phyloP scores from a whole-genome alignment of 2,329 filamentous ascomycete genomes.

The Aureobasidium sp. region DNA sequence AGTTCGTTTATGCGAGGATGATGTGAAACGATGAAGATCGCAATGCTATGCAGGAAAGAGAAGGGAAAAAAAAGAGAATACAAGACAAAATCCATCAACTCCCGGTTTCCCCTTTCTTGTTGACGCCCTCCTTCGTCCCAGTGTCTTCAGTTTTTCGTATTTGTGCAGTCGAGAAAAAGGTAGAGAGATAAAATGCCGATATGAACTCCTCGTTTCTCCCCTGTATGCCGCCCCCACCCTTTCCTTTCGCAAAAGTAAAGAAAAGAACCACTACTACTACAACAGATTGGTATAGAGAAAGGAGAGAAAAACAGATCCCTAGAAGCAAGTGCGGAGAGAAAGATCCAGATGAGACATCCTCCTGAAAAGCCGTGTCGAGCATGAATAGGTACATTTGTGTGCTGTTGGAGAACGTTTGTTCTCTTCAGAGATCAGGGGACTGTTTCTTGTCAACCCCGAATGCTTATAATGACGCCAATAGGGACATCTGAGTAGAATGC shows the following conservation, averaged over 20 bases:
- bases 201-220: neutral
- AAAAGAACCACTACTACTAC: constrained; percentile 2
- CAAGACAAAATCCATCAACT: neutral
- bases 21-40: neutral
- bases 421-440: neutral
- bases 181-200: neutral
- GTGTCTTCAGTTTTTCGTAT: neutral
- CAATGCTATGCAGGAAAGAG: constrained; percentile 9
- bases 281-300: constrained; percentile 10
- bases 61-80: neutral
- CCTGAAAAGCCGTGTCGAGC: neutral
- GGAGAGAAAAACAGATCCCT: constrained; percentile 1
- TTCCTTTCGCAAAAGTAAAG: constrained; percentile 11
- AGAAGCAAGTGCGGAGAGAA: neutral
- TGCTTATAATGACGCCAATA: neutral
- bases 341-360: constrained; percentile 4
- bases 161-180: neutral
- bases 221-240: neutral
- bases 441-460: neutral
- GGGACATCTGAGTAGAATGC: neutral
- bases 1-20: neutral
- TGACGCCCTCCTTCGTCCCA: neutral
- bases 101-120: neutral
- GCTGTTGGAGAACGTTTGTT: neutral
- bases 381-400: neutral